Evolutionary conservation across 257 asterid genomes (phyloP).

Genomic region (Penstemon davidsonii): DNA sequence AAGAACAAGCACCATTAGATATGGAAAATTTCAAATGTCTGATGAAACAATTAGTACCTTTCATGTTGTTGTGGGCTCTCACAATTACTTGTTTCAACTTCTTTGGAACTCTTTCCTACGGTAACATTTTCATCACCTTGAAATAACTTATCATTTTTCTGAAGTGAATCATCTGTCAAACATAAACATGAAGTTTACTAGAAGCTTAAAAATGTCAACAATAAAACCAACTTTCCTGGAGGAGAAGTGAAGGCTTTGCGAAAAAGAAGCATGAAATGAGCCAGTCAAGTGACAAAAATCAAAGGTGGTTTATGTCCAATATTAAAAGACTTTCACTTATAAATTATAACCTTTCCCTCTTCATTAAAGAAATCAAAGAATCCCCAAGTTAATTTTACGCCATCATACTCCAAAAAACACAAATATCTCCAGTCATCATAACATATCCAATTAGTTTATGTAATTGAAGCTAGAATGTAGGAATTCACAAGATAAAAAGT

Average conservation of each 20-base stretch:
- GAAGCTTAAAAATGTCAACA: constrained; percentile 3
- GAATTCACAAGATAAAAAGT: background rate
- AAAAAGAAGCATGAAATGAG: no score
- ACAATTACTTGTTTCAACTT: constrained; percentile 13
- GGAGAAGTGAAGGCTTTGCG: background rate
- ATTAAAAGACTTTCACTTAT: background rate
- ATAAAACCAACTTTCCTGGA: background rate
- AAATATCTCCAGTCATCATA: background rate
- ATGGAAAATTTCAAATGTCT: background rate
- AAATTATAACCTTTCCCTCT: background rate
- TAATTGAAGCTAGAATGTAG: background rate
- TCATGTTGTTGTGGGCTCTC: constrained; percentile 21
- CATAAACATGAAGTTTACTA: background rate
- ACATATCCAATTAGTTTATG: background rate
- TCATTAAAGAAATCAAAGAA: background rate
- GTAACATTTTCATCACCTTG: constrained; percentile 21
- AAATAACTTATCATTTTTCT: constrained; percentile 24
- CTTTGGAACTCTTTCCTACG: constrained; percentile 4
- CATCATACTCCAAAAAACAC: no score
- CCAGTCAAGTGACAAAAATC: background rate
- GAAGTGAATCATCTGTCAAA: constrained; percentile 32
- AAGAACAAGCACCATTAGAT: background rate
- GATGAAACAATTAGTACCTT: constrained; percentile 29
- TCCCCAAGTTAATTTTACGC: background rate
- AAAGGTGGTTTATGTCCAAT: constrained; percentile 10